These are phyloP conservation scores for Polygonum aviculare DNA, from an alignment of 148 eudicot genomes.

Conservation along the genomic window DNA sequence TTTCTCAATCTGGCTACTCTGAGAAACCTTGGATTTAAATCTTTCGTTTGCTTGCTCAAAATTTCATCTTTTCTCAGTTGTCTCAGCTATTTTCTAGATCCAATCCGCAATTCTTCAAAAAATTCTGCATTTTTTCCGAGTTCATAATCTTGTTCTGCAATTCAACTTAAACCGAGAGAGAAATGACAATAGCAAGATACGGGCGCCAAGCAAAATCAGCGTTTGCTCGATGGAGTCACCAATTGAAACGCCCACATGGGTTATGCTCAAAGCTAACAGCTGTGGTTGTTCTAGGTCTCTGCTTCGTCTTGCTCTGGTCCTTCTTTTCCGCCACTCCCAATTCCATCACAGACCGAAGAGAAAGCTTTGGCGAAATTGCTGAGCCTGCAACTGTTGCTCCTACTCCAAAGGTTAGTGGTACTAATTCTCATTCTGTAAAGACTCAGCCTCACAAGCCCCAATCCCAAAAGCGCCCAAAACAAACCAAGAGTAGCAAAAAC, in stretches of 20 bases:
- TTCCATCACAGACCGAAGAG: conserved; percentile 55
- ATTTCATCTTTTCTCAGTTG: background rate
- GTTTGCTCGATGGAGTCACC: conserved; percentile 44
- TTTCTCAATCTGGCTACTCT: background rate
- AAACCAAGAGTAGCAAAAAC: conserved; percentile 4
- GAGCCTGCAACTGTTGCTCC: conserved; percentile 31
- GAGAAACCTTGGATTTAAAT: background rate
- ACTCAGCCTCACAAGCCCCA: conserved; percentile 12
- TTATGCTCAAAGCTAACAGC: conserved; percentile 59
- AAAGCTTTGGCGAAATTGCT: conserved; percentile 60
- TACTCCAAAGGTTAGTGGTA: background rate
- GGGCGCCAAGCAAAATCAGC: conserved; percentile 58
- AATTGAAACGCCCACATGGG: conserved; percentile 63
- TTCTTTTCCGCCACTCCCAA: conserved; percentile 60
- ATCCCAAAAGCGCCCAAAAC: conserved; percentile 11
- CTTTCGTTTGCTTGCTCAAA: background rate
- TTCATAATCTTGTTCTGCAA: background rate
- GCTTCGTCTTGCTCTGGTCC: conserved; percentile 78
- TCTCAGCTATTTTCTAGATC: background rate
- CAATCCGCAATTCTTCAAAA: background rate
- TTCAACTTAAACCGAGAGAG: background rate
- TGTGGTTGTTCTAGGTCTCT: conserved; percentile 64
- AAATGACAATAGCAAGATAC: conserved; percentile 53
- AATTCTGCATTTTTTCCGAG: background rate
- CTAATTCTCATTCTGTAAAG: conserved; percentile 9